Evolutionary conservation across 768 basidiomycete genomes (phyloP).

Genomic region (Crassisporium funariophilum): DNA sequence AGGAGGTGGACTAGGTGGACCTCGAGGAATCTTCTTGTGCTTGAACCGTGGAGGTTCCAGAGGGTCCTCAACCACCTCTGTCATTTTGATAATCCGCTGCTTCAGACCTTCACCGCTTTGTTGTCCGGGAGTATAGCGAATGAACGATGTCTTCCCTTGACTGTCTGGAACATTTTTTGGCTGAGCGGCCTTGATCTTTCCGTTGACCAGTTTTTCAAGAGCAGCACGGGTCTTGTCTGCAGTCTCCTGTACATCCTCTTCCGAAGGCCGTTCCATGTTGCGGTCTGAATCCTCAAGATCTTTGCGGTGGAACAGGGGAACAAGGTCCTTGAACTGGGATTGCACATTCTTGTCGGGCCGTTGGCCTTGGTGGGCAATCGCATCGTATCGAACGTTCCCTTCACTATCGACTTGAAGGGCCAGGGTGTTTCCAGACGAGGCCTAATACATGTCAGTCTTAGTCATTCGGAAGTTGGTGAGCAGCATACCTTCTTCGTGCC

Average conservation of each 20-base stretch:
- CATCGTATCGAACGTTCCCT: slow-evolving; percentile 96
- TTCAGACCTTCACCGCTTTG: slow-evolving; percentile 76
- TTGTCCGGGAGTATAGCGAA: slow-evolving; percentile 96
- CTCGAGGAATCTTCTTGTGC: slow-evolving; percentile 97
- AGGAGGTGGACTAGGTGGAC: slow-evolving; percentile 94
- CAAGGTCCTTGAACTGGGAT: slow-evolving; percentile 97
- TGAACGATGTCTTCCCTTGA: slow-evolving; percentile 84
- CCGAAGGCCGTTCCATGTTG: slow-evolving; percentile 89
- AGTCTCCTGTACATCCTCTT: slow-evolving; percentile 89
- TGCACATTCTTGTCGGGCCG: slow-evolving; percentile 84
- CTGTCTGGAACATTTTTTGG: slow-evolving; percentile 91
- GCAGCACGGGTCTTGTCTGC: slow-evolving; percentile 90
- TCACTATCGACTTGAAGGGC: slow-evolving; percentile 96
- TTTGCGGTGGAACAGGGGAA: slow-evolving; percentile 86
- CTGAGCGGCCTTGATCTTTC: slow-evolving; percentile 98
- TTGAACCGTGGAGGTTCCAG: slow-evolving; percentile 97
- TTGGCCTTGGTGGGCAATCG: slow-evolving; percentile 95
- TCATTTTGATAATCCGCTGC: slow-evolving; percentile 99
- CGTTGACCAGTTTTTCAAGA: slow-evolving; percentile 89
- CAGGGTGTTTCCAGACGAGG: slow-evolving; percentile 90
- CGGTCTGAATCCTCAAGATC: slow-evolving; percentile 79
- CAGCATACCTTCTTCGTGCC: slow-evolving; percentile 86
- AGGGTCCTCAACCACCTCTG: slow-evolving; percentile 96
- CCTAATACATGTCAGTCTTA: slow-evolving; percentile 44
- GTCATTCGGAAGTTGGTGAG: neutral